These are phyloP conservation scores for Ehretia macrophylla DNA, from an alignment of 257 asterid species.

Conservation along the genomic window DNA sequence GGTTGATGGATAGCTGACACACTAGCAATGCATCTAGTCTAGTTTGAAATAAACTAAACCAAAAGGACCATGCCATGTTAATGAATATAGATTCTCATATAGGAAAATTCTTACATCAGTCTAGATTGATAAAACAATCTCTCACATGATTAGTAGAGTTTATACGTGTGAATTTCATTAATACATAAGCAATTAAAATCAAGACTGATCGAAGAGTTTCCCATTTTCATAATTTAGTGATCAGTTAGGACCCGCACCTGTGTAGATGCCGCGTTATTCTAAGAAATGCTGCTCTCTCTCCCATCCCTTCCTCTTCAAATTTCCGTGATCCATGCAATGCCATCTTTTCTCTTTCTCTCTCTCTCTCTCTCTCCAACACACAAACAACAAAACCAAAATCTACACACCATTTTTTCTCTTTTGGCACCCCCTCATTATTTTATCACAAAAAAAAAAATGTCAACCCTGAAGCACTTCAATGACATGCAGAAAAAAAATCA, in stretches of 20 bases:
- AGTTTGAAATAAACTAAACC: too few relatives aligned
- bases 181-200: too few relatives aligned
- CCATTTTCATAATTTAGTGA: conserved; percentile 13
- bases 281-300: conserved; percentile 18
- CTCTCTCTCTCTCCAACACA: conserved; percentile 10
- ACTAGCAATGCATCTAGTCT: too few relatives aligned
- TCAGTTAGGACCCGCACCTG: conserved; percentile 8
- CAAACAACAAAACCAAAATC: conserved; percentile 2
- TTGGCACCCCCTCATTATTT: conserved; percentile 11
- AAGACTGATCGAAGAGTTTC: too few relatives aligned
- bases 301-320: conserved; percentile 6
- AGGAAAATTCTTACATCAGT: too few relatives aligned
- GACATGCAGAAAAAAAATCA: too few relatives aligned
- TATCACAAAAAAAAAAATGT: neutral
- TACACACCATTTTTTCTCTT: conserved; percentile 11
- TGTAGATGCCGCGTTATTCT: conserved; percentile 27
- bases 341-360: conserved; percentile 14
- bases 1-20: too few relatives aligned
- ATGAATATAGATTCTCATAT: too few relatives aligned
- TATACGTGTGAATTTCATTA: too few relatives aligned
- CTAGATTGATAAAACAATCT: too few relatives aligned
- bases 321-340: conserved; percentile 34
- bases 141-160: too few relatives aligned
- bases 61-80: too few relatives aligned
- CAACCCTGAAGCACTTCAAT: conserved; percentile 13